Percentiles rank a stretch among this genome's conserved stretches.
Evolutionary conservation across 2,329 filamentous ascomycete species (phyloP).

Genomic region (Pyricularia grisea): DNA sequence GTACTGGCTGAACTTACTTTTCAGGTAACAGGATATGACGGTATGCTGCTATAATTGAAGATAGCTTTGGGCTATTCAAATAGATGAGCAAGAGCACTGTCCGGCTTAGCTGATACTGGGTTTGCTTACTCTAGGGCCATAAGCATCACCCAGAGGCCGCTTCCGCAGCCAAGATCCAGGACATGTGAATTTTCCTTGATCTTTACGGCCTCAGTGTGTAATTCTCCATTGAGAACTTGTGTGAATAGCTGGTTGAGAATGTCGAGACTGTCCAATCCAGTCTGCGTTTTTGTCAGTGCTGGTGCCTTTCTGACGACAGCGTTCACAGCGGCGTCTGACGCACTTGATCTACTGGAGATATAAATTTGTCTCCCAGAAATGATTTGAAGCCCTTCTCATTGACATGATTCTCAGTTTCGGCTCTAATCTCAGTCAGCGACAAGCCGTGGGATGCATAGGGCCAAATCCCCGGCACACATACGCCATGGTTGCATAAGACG

Average conservation of each 20-base stretch:
- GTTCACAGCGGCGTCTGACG: neutral
- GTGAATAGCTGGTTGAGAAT: neutral
- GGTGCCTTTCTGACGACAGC: neutral
- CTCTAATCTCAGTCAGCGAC: neutral
- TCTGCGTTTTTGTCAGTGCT: neutral
- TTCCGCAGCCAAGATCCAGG: conserved; percentile 4
- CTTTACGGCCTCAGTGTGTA: neutral
- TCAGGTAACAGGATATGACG: conserved; percentile 52
- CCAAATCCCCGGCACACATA: too few relatives aligned
- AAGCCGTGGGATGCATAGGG: too few relatives aligned
- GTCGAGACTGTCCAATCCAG: neutral
- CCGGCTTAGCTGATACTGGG: too few relatives aligned
- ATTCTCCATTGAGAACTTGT: neutral
- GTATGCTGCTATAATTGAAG: conserved; percentile 30
- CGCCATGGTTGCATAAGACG: too few relatives aligned
- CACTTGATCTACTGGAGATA: neutral
- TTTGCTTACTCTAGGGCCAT: neutral
- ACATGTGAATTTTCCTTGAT: neutral
- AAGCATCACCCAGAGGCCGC: neutral
- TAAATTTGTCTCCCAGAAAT: neutral
- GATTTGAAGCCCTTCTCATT: neutral
- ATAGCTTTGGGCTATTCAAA: neutral
- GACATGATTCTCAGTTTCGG: neutral
- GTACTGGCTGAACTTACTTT: conserved; percentile 25
- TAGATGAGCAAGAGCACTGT: neutral